A percentile compares a stretch with the other conserved stretches of the same genome.
phyloP scores from a whole-genome alignment of 495 filamentous ascomycete genomes.

The Choiromyces venosus region DNA sequence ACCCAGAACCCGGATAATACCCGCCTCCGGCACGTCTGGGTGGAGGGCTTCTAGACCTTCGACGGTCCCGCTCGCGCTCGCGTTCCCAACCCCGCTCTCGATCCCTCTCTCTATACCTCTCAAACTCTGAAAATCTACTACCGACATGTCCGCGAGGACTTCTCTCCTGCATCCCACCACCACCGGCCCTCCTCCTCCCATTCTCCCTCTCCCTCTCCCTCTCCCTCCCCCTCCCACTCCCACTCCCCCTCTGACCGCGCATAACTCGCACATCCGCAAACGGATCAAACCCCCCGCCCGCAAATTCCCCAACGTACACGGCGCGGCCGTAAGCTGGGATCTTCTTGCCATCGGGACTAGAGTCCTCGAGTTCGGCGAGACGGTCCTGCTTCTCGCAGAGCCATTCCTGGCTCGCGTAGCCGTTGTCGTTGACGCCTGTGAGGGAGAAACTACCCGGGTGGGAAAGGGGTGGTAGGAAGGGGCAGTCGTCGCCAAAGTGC shows the following conservation, averaged over 20 bases:
- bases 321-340: background rate
- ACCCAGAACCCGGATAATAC: no score
- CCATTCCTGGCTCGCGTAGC: slow-evolving; percentile 29
- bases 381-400: slow-evolving; percentile 25
- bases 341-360: background rate
- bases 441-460: slow-evolving; percentile 29
- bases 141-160: slow-evolving; percentile 9
- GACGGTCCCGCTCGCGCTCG: background rate
- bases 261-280: no score
- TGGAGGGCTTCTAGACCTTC: background rate
- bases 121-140: slow-evolving; percentile 19
- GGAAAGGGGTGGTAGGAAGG: slow-evolving; percentile 22
- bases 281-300: background rate
- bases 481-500: slow-evolving; percentile 41
- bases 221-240: background rate
- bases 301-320: background rate
- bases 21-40: background rate
- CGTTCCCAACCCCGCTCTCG: background rate
- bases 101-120: slow-evolving; percentile 13
- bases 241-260: no score
- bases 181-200: slow-evolving; percentile 7
- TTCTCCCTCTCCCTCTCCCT: slow-evolving; percentile 2
- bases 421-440: slow-evolving; percentile 26
- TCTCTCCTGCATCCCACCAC: no score
- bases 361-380: slow-evolving; percentile 14